Conservation (phyloP, 345 rosid genomes). For the Cardamine chenopodiifolia region DNA sequence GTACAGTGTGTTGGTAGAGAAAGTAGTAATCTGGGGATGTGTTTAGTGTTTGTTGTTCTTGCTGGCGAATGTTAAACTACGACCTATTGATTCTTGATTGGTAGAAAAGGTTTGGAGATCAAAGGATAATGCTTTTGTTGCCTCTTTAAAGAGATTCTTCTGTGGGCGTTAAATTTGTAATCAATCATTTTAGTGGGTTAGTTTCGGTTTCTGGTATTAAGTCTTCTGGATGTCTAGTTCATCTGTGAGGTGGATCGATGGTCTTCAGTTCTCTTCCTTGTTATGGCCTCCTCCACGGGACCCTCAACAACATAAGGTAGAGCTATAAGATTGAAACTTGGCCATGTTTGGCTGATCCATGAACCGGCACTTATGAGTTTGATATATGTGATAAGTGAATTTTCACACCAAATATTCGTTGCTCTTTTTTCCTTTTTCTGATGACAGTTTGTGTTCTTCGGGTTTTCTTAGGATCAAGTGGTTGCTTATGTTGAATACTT, state of each 20-base stretch:
- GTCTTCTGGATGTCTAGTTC: constrained; percentile 58
- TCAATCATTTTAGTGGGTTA: not conserved
- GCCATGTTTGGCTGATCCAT: constrained; percentile 6
- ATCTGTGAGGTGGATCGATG: constrained; percentile 92
- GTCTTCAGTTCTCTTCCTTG: constrained; percentile 83
- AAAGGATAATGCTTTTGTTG: not conserved
- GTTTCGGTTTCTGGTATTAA: not conserved
- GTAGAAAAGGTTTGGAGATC: constrained; percentile 31
- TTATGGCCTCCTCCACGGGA: constrained; percentile 90
- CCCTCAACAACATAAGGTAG: constrained; percentile 74
- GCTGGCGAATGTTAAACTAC: constrained; percentile 19
- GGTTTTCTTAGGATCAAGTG: constrained; percentile 66
- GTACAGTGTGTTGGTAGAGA: constrained; percentile 30
- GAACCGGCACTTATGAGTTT: not conserved
- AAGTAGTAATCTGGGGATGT: constrained; percentile 2
- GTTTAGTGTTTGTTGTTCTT: constrained; percentile 14
- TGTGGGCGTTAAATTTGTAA: constrained; percentile 4
- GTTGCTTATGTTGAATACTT: constrained; percentile 92
- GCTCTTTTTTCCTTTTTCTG: not conserved
- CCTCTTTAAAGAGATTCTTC: constrained; percentile 2
- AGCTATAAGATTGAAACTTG: constrained; percentile 21
- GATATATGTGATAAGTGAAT: not conserved
- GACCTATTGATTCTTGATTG: constrained; percentile 32
- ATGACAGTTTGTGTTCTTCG: constrained; percentile 23
- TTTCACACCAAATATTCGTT: not conserved